Evolutionary conservation across 139 green algal species (phyloP), one percentile per base, ranked within the genome.

Genomic region (Mesotaenium endlicherianum): DNA sequence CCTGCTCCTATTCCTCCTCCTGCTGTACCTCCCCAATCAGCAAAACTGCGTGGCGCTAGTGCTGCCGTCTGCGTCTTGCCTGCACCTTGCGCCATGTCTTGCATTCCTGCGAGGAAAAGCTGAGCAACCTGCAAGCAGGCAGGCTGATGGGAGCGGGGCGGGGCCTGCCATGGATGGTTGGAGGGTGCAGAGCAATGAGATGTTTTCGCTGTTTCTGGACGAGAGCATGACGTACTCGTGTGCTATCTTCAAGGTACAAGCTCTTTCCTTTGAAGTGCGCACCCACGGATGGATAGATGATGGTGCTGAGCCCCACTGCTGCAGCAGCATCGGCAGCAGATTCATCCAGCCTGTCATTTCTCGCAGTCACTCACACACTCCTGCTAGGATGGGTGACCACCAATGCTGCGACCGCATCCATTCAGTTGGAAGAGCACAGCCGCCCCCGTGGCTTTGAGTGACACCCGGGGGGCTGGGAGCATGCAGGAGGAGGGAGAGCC

Each of bases 131-230:
- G 26, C 26, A 64, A 64, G 26, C 26, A 64, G 26, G 26, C 53
- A 64, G 26, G 26, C 26, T 64, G 26, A 64, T 20, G 53, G 20
- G 26, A 64, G 26, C 26, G 26, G 53, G 26, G 26, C 26, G 26
- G 53, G 53, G 26, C 26, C 26, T 64, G 26, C 26, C 26, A 64
- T n/a, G 26, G 14, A 39, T 14, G n/a, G n/a, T n/a, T n/a, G n/a
- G n/a, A n/a, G n/a, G n/a, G n/a, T n/a, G n/a, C 81, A 87, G 81
- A 87, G 96, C 80, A 99, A 99, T 80, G 93, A 88, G 59, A 97
- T 98, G 93, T 96, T 95, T 90, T 86, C 89, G 58, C 80, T 95
- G 0, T 99, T 98, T 87, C 88, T 99, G 79, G 96, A 99, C 74
- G 67, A 90, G n/a, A 94, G 88, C 45, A 95, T 99, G 92, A 97